Base-by-base conservation (phyloP, 2,329 filamentous ascomycete species). In the Coleophoma cylindrospora region DNA sequence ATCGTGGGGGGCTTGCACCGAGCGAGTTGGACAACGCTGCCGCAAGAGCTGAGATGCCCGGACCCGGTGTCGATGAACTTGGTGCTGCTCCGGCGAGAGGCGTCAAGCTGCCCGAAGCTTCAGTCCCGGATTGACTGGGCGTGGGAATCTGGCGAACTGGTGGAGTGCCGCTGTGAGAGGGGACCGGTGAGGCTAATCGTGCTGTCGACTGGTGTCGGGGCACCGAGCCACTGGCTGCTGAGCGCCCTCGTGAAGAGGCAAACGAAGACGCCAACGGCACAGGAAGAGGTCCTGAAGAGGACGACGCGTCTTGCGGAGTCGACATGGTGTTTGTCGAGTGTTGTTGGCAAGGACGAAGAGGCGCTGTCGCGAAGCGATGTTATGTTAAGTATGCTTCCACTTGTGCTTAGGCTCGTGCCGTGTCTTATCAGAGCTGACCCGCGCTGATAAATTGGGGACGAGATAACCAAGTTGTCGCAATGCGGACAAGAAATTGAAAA, bases 41-140 rank as follows among this genome's bases (percentile, higher is more conserved):
- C 34, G 92, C 91, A 49, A 97, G 80, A 53, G 91, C 91, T 22
- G 92, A 96, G 45, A 91, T 81, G 21, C 90, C 90, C 7, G 90
- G 91, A 1, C 89, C 90, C 7, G 85, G 81, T 8, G 82, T 70
- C 45, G 81, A 86, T 19, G 81, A 79, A 56, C 74, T 57, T 51
- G 68, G 68, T 56, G 71, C 74, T 48, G 79, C 77, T 52, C 81
- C 84, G 9, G 85, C 75, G 36, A 95, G 76, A 36, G 88, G 85
- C 37, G 83, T 77, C 50, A 82, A 68, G 48, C 66, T 71, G 17
- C 73, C 74, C 34, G 71, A 60, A n/a, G 51, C 47, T 58, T 63
- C 62, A 60, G 62, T 57, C 57, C 71, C 61, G 53, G 66, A 65
- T 48, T 76, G 70, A 41, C 71, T 54, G 19, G 55, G 72, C 13